Evolutionary conservation across 768 basidiomycete species (phyloP).

Genomic region (Podaxis mareebaensis): DNA sequence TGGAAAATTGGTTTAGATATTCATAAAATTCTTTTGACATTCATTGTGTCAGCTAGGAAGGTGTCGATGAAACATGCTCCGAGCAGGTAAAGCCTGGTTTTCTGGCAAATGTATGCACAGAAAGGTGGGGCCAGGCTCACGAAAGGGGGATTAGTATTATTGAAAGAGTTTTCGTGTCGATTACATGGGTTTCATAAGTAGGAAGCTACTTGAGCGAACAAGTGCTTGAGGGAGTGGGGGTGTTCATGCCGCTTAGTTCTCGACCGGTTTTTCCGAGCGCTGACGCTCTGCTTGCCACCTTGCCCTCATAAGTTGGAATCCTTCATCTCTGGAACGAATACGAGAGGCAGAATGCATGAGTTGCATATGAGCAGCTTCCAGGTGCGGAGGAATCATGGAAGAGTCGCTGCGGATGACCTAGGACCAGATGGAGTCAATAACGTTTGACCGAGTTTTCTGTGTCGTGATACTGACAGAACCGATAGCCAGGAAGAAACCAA

Average conservation of each 20-base stretch:
- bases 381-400: conserved; percentile 52
- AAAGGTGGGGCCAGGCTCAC: neutral
- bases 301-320: conserved; percentile 66
- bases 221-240: neutral
- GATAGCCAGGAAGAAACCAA: conserved; percentile 95
- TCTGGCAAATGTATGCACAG: neutral
- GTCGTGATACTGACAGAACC: conserved; percentile 64
- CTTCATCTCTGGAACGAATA: conserved; percentile 66
- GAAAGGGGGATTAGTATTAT: neutral
- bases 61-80: neutral
- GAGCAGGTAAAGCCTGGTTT: neutral
- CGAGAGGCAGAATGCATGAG: conserved; percentile 48
- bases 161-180: neutral
- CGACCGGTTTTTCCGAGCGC: conserved; percentile 25
- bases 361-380: conserved; percentile 65
- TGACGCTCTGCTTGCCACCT: conserved; percentile 72
- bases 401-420: conserved; percentile 91
- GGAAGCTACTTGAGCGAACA: neutral
- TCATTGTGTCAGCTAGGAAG: neutral
- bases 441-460: neutral
- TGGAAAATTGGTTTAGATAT: neutral
- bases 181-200: neutral
- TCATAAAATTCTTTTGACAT: neutral
- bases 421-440: conserved; percentile 15
- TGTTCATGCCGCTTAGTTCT: conserved; percentile 11